Evolutionary conservation across 2,329 filamentous ascomycete species (phyloP), one percentile per base, ranked within the genome.

Genomic region (Exophiala mesophila): DNA sequence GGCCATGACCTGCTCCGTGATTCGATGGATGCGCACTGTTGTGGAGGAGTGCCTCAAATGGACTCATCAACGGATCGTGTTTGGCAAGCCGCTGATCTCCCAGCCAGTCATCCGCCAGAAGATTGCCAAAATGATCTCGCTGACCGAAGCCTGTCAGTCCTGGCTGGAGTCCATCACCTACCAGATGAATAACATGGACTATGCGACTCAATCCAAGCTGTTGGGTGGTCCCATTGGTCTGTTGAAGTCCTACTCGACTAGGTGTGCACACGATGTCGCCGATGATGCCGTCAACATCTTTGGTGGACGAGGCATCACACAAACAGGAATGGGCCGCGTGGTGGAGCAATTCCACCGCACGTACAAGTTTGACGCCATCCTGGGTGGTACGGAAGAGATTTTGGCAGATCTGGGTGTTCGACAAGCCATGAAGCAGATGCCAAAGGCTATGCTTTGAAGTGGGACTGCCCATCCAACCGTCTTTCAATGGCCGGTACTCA

Each of bases 351-450:
- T 71, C 75, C 77, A 37, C 41, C 70, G 79, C 17, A 80, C 84
- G 54, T 78, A 83, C 1, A 74, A 5, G 67, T 74, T 3, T 63
- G 76, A 41, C 62, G 75, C 82, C 16, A 80, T 84, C 36, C 79
- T 80, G 0, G 83, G 83, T 37, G 83, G 83, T 2, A 79, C 76
- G 2, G 83, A 88, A 59, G 83, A 88, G 59, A 82, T 88, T 1
- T 68, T 87, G 63, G 66, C 86, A 5, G 83, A 87, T 62, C 63
- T 87, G 26, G 78, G 78, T 1, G 73, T 87, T 2, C 66, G 83
- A 10, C 83, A 87, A 61, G 88, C 87, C 16, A 80, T 92, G 72
- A 85, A 82, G 64, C 76, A 78, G 53, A 89, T 94, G 72, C 88
- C 88, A 20, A 90, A 90, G 69, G 78, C 84, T 18, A 88, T 85